Evolutionary conservation across 2,329 filamentous ascomycete genomes (phyloP).

Genomic region (Aspergillus floridensis): DNA sequence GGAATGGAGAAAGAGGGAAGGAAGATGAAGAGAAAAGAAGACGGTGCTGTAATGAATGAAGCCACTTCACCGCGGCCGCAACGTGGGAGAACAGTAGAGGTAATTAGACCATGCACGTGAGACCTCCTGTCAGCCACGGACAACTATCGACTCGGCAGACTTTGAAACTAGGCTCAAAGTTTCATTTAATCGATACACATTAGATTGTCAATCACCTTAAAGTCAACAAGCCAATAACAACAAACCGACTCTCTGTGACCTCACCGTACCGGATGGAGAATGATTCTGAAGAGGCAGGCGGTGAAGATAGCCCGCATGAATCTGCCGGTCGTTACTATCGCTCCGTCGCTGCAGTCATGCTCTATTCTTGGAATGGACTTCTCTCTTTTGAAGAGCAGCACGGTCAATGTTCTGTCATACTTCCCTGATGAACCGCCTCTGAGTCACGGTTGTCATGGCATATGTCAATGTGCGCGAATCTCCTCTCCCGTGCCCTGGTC

Average conservation of each 20-base stretch:
- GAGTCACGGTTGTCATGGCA: background rate
- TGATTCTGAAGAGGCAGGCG: background rate
- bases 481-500: background rate
- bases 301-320: background rate
- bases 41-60: conserved; percentile 11
- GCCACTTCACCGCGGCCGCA: conserved; percentile 20
- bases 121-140: background rate
- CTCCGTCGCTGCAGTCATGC: background rate
- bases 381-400: background rate
- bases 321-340: background rate
- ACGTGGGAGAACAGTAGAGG: conserved; percentile 13
- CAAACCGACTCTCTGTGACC: background rate
- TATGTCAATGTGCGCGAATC: background rate
- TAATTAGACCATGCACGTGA: conserved; percentile 1
- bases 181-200: no score
- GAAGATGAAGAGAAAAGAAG: background rate
- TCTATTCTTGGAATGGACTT: background rate
- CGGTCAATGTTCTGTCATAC: background rate
- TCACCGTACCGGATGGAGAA: background rate
- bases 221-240: background rate
- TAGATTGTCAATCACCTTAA: background rate
- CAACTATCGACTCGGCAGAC: background rate
- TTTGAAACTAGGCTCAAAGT: no score
- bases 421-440: background rate
- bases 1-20: background rate